These are phyloP conservation scores for Arthrinium puccinioides DNA, from an alignment of 2,329 filamentous ascomycete species.

Conservation along the genomic window DNA sequence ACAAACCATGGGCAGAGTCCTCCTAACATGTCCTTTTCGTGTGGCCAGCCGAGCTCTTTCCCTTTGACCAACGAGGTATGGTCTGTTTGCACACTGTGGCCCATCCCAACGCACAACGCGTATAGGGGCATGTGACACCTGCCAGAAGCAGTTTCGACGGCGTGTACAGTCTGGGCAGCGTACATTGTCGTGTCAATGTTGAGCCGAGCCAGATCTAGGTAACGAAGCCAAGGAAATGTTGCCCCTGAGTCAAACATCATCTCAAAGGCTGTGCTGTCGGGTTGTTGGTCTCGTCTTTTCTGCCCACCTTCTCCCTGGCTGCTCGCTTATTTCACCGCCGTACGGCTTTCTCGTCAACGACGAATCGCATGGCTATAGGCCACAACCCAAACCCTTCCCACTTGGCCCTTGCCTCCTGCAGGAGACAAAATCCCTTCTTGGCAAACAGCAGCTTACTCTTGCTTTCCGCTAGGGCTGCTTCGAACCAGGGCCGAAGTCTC, in stretches of 20 bases:
- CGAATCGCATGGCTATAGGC: conserved; percentile 9
- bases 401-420: conserved; percentile 3
- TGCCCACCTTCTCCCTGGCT: not conserved
- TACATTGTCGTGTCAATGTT: conserved; percentile 25
- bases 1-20: conserved; percentile 20
- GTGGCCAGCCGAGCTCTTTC: conserved; percentile 10
- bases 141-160: conserved; percentile 1
- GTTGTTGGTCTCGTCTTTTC: conserved; percentile 9
- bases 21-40: conserved; percentile 14
- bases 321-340: not conserved
- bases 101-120: conserved; percentile 13
- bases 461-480: not conserved
- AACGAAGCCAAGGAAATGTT: conserved; percentile 29
- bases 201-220: conserved; percentile 25
- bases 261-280: conserved; percentile 19
- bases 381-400: conserved; percentile 17
- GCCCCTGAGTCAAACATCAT: conserved; percentile 35
- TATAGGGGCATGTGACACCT: conserved; percentile 1
- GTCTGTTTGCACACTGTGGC: conserved; percentile 4
- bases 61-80: too few species aligned
- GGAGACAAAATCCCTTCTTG: conserved; percentile 23
- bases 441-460: conserved; percentile 16
- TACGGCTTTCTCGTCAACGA: conserved; percentile 9
- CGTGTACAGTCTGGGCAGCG: conserved; percentile 24
- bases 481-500: conserved; percentile 30